These are phyloP conservation scores for Blastocladiella britannica DNA, from an alignment of 192 early-diverging fungal genomes.

Conservation along the genomic window DNA sequence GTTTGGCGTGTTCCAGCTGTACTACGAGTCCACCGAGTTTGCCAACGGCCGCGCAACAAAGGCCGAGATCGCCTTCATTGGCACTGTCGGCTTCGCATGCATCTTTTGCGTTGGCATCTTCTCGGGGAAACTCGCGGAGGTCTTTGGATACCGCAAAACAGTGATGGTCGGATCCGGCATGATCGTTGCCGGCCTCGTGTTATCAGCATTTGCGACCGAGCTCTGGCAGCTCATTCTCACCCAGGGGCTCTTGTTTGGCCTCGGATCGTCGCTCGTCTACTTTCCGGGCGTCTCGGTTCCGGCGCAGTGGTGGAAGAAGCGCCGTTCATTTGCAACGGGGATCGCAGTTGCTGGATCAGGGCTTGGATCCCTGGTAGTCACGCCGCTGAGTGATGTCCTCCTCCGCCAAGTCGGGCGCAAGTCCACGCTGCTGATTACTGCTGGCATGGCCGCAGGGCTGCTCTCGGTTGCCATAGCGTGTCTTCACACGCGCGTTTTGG, in stretches of 20 bases:
- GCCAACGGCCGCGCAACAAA: conserved; percentile 12
- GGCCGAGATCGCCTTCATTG: conserved; percentile 13
- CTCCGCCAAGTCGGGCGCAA: conserved; percentile 30
- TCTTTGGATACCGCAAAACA: conserved; percentile 26
- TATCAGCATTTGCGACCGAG: conserved; percentile 22
- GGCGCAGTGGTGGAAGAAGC: conserved; percentile 45
- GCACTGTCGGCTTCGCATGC: conserved; percentile 1
- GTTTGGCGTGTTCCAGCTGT: conserved; percentile 17
- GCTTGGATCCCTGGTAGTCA: conserved; percentile 45
- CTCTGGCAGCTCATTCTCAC: conserved; percentile 55
- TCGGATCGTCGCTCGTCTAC: conserved; percentile 40
- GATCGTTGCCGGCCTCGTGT: conserved; percentile 16
- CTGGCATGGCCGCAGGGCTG: conserved; percentile 21
- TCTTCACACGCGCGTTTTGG: conserved; percentile 10
- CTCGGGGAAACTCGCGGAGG: conserved; percentile 8
- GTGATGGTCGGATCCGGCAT: conserved; percentile 21
- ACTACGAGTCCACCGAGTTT: conserved; percentile 14
- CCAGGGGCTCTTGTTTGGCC: conserved; percentile 52
- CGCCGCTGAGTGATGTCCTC: conserved; percentile 30
- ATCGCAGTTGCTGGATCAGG: conserved; percentile 53
- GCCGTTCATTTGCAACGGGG: conserved; percentile 46
- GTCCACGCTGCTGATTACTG: conserved; percentile 50
- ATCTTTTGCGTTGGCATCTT: neutral
- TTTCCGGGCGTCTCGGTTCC: conserved; percentile 42
- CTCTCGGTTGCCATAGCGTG: conserved; percentile 19